Base-by-base conservation (phyloP, 2,329 filamentous ascomycete species). In the Penicillium sp. region DNA sequence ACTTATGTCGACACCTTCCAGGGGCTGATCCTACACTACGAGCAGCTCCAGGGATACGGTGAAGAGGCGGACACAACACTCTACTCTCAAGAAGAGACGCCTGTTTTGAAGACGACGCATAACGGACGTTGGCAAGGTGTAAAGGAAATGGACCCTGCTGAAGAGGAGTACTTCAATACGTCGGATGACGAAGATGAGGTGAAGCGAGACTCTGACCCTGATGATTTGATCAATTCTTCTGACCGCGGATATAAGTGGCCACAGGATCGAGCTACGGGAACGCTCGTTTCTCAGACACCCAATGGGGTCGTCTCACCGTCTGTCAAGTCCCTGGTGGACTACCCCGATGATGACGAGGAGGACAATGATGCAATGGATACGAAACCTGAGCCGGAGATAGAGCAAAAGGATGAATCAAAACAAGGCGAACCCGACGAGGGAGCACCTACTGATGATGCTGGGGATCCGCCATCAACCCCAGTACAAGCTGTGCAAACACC, bases 81-180 rank as follows among this genome's bases (percentile, higher is more conserved):
- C 61, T 92, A 90, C 66, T 83, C 89, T 56, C 90, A 94, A 60
- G 87, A 89, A 17, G 89, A 90, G 61, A 88, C 87, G 23, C 74
- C 78, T 44, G 62, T 70, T 9, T 74, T 71, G 11, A 77, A 79
- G 61, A 78, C 75, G 57, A 81, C 82, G 44, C 75, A 85, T 59
- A 88, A 87, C 63, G 83, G 84, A n/a, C 78, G 87, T 64, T 90
- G 90, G 76, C 86, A 88, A 67, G 88, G 86, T 49, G 85, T 96
- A 74, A 92, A 92, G 72, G 93, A 96, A 57, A 85, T 93, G 72
- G 94, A 97, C 73, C 85, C 89, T 6, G 88, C 90, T 11, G 92
- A 97, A 75, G 94, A 97, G 71, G 92, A 94, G 48, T 99, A 98
- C 76, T 98, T 96, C 85, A 94, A 96, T 70, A 88, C 86, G 0